A percentile compares a stretch with the other conserved stretches of the same genome.
Conservation (phyloP, 129 eudicot genomes). For the Chrysanthemum makinoi region DNA sequence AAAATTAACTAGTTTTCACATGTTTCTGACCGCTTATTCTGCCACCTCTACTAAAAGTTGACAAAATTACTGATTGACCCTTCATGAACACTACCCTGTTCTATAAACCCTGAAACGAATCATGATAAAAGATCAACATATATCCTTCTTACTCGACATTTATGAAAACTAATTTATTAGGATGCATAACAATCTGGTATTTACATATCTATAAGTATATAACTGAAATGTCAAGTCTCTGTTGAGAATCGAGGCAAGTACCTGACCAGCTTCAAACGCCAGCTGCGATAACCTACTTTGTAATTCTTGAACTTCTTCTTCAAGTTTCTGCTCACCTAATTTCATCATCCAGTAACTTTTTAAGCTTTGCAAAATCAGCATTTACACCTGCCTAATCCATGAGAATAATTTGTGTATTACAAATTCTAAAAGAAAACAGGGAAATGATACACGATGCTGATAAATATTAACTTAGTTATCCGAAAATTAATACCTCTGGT, state of each 20-base stretch:
- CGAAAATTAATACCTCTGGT: slow-evolving; percentile 67
- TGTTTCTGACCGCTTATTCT: slow-evolving; percentile 4
- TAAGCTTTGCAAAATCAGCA: slow-evolving; percentile 47
- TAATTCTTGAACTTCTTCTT: slow-evolving; percentile 63
- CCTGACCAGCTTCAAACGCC: slow-evolving; percentile 69
- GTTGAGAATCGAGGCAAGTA: slow-evolving; percentile 14
- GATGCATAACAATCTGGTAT: not conserved
- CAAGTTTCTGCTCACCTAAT: slow-evolving; percentile 60
- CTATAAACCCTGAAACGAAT: not conserved
- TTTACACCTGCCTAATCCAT: slow-evolving; percentile 65
- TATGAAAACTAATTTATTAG: not conserved
- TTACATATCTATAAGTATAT: slow-evolving; percentile 1
- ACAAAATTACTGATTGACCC: not conserved
- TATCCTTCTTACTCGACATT: not conserved
- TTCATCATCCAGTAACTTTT: slow-evolving; percentile 67
- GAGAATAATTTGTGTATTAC: slow-evolving; percentile 22
- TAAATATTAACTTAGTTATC: slow-evolving; percentile 14
- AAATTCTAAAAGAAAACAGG: slow-evolving; percentile 1
- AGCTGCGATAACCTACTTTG: slow-evolving; percentile 66
- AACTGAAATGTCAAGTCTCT: not conserved
- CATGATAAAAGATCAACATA: not conserved
- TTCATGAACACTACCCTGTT: slow-evolving; percentile 6
- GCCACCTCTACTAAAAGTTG: not conserved
- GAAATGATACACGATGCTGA: not conserved
- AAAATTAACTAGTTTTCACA: not conserved